Percentiles rank a stretch among this genome's conserved stretches.
Conservation (phyloP, 257 asterid genomes). For the Nicotiana sylvestris region DNA sequence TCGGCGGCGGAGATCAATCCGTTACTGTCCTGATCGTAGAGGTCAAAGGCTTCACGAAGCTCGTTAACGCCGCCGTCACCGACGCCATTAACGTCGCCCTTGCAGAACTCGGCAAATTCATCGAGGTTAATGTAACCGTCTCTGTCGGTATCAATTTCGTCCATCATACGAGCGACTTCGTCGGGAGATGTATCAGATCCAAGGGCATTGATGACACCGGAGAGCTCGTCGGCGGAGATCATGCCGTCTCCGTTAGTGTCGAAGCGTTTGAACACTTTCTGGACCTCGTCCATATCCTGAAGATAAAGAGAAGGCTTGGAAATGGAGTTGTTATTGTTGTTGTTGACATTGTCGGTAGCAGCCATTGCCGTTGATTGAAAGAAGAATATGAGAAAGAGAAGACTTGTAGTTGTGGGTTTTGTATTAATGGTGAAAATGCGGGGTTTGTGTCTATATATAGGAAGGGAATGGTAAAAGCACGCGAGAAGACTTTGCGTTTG, state of each 20-base stretch:
- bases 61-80: slow-evolving; percentile 41
- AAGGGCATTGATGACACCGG: slow-evolving; percentile 54
- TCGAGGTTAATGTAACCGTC: slow-evolving; percentile 72
- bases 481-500: too few species aligned
- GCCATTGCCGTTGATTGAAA: neutral
- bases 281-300: slow-evolving; percentile 46
- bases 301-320: slow-evolving; percentile 37
- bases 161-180: slow-evolving; percentile 57
- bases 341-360: slow-evolving; percentile 28
- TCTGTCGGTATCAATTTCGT: slow-evolving; percentile 68
- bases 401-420: neutral
- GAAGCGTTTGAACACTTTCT: slow-evolving; percentile 61
- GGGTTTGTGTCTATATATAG: neutral
- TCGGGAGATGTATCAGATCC: slow-evolving; percentile 57
- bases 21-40: slow-evolving; percentile 77
- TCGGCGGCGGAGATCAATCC: slow-evolving; percentile 72
- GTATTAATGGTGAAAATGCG: neutral
- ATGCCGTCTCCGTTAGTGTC: slow-evolving; percentile 81
- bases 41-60: slow-evolving; percentile 71
- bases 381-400: neutral
- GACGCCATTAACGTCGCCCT: slow-evolving; percentile 31
- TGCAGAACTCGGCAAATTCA: slow-evolving; percentile 71
- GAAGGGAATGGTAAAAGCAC: neutral
- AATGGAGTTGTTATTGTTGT: neutral
- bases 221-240: slow-evolving; percentile 75